phyloP scores from a whole-genome alignment of 1,139 yeast genomes.

The Komagataea norvegica region DNA sequence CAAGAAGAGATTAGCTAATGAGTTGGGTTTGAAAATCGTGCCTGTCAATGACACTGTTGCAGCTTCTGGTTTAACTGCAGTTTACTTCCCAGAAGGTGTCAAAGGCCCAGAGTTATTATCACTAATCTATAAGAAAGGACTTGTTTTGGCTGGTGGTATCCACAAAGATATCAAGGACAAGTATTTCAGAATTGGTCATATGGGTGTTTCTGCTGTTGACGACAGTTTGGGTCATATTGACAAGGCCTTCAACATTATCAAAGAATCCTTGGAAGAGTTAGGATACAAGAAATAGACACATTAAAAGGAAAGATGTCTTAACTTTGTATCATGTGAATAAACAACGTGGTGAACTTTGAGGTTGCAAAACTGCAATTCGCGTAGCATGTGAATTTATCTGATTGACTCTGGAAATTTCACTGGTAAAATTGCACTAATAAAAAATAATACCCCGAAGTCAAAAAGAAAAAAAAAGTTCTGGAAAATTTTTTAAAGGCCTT shows the following conservation, averaged over 20 bases:
- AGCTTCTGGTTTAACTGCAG: constrained; percentile 87
- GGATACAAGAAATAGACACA: constrained; percentile 32
- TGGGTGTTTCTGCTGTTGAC: constrained; percentile 67
- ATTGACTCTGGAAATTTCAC: not conserved
- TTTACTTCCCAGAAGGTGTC: constrained; percentile 75
- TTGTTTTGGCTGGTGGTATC: constrained; percentile 86
- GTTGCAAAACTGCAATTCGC: no score
- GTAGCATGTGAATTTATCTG: no score
- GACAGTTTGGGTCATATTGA: constrained; percentile 36
- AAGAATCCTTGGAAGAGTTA: constrained; percentile 36
- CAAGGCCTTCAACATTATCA: constrained; percentile 36
- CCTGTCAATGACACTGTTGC: constrained; percentile 56
- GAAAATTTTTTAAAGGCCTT: not conserved
- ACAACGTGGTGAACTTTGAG: not conserved
- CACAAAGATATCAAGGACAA: constrained; percentile 75
- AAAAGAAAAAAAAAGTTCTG: not conserved
- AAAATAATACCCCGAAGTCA: not conserved
- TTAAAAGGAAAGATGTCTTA: no score
- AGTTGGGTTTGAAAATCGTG: constrained; percentile 68
- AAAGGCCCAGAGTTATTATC: constrained; percentile 61
- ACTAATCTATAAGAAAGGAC: constrained; percentile 59
- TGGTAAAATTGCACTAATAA: no score
- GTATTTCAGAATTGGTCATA: constrained; percentile 92
- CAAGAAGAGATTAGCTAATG: constrained; percentile 47
- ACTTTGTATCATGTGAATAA: no score